Evolutionary conservation across 129 eudicot species (phyloP).

Genomic region (Gnaphalium uliginosum): DNA sequence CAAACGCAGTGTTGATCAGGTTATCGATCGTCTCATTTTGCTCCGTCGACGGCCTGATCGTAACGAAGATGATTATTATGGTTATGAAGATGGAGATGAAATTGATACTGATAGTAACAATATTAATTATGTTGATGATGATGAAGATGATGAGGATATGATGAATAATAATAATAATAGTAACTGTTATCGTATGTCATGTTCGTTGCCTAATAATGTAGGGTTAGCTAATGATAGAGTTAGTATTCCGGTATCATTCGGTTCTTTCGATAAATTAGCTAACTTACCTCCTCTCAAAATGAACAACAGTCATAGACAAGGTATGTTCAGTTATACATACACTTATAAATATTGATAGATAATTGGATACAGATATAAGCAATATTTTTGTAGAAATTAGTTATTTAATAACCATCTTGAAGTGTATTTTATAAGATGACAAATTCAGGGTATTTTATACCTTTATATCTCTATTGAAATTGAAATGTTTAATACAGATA

Average conservation of each 20-base stretch:
- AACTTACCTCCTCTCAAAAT: constrained; percentile 59
- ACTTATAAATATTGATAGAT: not conserved
- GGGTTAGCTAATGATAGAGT: constrained; percentile 40
- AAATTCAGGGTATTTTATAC: no score
- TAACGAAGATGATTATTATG: not conserved
- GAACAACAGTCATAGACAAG: constrained; percentile 44
- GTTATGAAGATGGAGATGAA: constrained; percentile 21
- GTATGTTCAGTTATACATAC: constrained; percentile 29
- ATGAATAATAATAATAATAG: constrained; percentile 16
- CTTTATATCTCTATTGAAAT: no score
- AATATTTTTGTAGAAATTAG: not conserved
- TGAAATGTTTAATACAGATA: no score
- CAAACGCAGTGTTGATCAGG: constrained; percentile 87
- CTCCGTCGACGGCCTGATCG: constrained; percentile 52
- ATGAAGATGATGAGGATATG: constrained; percentile 29
- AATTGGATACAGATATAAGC: not conserved
- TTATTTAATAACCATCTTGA: not conserved
- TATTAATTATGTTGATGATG: constrained; percentile 18
- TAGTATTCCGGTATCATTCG: constrained; percentile 29
- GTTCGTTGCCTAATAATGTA: constrained; percentile 57
- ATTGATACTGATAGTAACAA: constrained; percentile 27
- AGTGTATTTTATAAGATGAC: not conserved
- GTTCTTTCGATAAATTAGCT: constrained; percentile 48
- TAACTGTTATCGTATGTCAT: constrained; percentile 45
- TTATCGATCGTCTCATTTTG: constrained; percentile 68